Evolutionary conservation across 495 filamentous ascomycete genomes (phyloP), one percentile per base, ranked within the genome.

Genomic region (Penicillium manginii): DNA sequence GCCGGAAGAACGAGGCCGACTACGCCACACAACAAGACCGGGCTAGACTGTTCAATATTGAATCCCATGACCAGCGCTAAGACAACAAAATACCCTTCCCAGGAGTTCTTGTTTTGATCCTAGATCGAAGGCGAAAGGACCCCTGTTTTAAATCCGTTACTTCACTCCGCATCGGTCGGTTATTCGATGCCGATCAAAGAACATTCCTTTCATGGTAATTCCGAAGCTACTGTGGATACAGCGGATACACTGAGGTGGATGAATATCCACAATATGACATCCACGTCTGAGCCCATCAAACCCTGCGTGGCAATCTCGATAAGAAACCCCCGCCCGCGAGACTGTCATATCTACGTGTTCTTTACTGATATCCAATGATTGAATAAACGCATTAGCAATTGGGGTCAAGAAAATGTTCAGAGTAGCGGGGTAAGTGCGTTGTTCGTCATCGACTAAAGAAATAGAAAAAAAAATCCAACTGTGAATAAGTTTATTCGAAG

Each of bases 211-310:
- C 40, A 43, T 43, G 40, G 40, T 43, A 43, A 43, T 43, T 18
- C 40, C 40, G 40, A 43, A 43, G 40, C 40, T 43, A 5, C 40
- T 43, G 40, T 43, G 40, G 40, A 43, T 43, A 43, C 15, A 43
- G 40, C 40, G 40, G 40, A 43, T 43, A 43, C 40, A 18, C 40
- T 9, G 40, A 4, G 40, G 40, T 39, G 40, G 17, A 17, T 43
- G 40, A 43, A 18, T 18, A 43, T 43, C 40, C 40, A 43, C 40
- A 12, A 4, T 19, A 43, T 43, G 40, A 43, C 40, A n/a, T 43
- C 40, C 40, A 43, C 40, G 40, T 43, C 40, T 43, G 40, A 43
- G 40, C 40, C 53, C 53, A 48, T 43, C 21, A 55, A 26, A 35
- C 18, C 43, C 17, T 43, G 40, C 40, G 40, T 43, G 40, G 40